Percentiles rank a stretch among this genome's conserved stretches.
Conservation (phyloP, 306 rosid genomes). For the Cucumis melo region DNA sequence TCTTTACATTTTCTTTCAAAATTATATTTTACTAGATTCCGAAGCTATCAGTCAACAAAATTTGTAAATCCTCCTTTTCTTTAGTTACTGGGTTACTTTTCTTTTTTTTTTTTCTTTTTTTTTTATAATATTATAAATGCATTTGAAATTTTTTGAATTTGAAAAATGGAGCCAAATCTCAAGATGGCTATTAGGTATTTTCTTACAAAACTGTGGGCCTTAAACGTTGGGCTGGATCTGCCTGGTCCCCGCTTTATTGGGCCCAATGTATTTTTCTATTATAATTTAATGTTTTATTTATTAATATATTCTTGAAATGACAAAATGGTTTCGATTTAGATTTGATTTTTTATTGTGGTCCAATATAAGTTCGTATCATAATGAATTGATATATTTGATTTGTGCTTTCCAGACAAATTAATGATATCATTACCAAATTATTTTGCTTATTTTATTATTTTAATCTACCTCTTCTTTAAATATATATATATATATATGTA, state of each 20-base stretch:
- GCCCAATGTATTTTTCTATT: not conserved
- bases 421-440: not conserved
- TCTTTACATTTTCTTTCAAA: too few species aligned
- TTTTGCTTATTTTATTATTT: not conserved
- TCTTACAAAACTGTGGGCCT: not conserved
- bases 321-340: not conserved
- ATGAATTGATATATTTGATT: not conserved
- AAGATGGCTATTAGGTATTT: not conserved
- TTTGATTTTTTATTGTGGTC: not conserved
- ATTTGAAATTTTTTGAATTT: not conserved
- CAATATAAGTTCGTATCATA: not conserved
- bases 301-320: not conserved
- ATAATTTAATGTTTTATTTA: not conserved
- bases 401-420: not conserved
- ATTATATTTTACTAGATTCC: too few species aligned
- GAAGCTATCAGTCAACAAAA: too few species aligned
- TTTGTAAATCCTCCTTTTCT: too few species aligned
- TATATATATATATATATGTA: not conserved
- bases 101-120: too few species aligned
- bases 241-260: not conserved
- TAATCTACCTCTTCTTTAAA: too few species aligned
- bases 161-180: not conserved
- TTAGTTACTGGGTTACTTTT: too few species aligned
- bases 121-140: too few species aligned
- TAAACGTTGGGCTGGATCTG: not conserved